A percentile compares a stretch with the other conserved stretches of the same genome.
These are phyloP conservation scores for Crucihimalaya himalaica DNA, from an alignment of 345 rosid genomes.

Conservation along the genomic window DNA sequence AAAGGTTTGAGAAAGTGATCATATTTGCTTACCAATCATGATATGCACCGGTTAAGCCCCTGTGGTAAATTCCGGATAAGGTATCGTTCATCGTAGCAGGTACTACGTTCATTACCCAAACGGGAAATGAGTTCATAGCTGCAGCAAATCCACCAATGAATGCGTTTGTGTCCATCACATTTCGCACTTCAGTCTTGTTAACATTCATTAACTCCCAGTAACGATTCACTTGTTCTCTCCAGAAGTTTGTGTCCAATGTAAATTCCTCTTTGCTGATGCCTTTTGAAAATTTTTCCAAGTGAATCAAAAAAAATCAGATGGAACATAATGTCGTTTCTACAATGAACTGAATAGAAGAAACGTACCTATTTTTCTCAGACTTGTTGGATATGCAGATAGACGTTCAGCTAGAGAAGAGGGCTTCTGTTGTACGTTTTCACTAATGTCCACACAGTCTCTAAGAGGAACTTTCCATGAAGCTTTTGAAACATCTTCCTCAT, in stretches of 20 bases:
- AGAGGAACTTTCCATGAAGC: conserved; percentile 84
- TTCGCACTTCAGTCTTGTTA: conserved; percentile 54
- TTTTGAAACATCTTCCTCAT: conserved; percentile 49
- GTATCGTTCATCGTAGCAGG: conserved; percentile 67
- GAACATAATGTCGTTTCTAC: background rate
- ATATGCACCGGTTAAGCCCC: conserved; percentile 75
- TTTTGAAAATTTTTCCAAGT: conserved; percentile 35
- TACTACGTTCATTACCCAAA: conserved; percentile 94
- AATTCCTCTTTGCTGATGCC: conserved; percentile 73
- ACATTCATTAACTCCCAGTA: conserved; percentile 80
- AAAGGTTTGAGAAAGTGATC: background rate
- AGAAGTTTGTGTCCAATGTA: conserved; percentile 59
- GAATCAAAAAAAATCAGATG: background rate
- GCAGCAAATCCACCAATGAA: conserved; percentile 76
- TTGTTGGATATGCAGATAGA: conserved; percentile 61
- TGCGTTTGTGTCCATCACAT: conserved; percentile 93
- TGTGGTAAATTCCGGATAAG: conserved; percentile 71
- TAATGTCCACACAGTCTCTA: conserved; percentile 58
- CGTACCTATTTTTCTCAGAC: conserved; percentile 64
- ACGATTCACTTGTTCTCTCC: conserved; percentile 68
- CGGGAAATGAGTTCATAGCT: conserved; percentile 67
- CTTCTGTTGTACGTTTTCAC: conserved; percentile 40
- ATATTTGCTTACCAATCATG: conserved; percentile 81
- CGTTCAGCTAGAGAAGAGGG: conserved; percentile 66
- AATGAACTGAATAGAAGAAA: conserved; percentile 4